These are phyloP conservation scores for Mytilinidion resinicola DNA, from an alignment of 495 filamentous ascomycete genomes.

Conservation along the genomic window DNA sequence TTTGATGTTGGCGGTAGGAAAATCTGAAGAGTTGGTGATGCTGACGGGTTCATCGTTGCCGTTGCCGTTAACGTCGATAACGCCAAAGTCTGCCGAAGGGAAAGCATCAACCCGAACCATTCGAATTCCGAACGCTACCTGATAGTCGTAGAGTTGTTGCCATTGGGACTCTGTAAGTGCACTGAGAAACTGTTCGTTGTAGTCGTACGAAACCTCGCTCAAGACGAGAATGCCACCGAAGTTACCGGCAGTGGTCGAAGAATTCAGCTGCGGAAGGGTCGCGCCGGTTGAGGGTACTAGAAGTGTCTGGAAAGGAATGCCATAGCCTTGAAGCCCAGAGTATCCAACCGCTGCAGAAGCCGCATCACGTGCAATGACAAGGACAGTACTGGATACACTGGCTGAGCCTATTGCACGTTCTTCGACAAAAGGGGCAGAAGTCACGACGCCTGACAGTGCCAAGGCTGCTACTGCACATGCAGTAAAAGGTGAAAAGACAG, in stretches of 20 bases:
- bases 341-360: constrained; percentile 43
- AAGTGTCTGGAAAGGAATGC: constrained; percentile 52
- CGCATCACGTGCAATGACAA: constrained; percentile 52
- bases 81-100: constrained; percentile 48
- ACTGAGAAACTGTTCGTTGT: constrained; percentile 43
- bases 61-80: constrained; percentile 12
- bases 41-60: constrained; percentile 22
- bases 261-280: constrained; percentile 46
- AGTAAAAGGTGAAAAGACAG: constrained; percentile 10
- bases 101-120: constrained; percentile 57
- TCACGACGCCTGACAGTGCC: constrained; percentile 4
- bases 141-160: constrained; percentile 52
- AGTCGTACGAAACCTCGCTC: constrained; percentile 52
- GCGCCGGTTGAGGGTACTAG: constrained; percentile 48
- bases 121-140: constrained; percentile 51
- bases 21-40: constrained; percentile 26
- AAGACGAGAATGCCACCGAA: constrained; percentile 54
- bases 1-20: constrained; percentile 20
- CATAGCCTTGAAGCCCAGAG: constrained; percentile 54
- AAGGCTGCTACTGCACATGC: constrained; percentile 16
- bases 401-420: constrained; percentile 6
- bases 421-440: constrained; percentile 4
- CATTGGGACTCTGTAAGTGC: constrained; percentile 53
- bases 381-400: constrained; percentile 40
- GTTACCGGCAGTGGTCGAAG: constrained; percentile 43